phyloP scores from a whole-genome alignment of 805 yeast species.

The Myxozyma monticola region DNA sequence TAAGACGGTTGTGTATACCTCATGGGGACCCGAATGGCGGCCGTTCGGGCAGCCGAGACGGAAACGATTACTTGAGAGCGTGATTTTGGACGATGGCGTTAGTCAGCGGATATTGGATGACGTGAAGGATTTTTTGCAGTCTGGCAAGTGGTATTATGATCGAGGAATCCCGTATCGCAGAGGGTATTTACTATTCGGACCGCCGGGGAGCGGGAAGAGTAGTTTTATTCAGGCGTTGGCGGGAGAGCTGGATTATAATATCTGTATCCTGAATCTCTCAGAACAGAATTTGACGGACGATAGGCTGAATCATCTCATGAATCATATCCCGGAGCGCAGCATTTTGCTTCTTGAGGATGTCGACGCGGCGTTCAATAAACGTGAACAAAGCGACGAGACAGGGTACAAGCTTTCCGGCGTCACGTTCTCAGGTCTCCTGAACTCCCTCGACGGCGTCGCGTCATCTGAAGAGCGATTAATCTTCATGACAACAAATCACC shows the following conservation, averaged over 20 bases:
- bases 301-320: constrained; percentile 90
- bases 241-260: constrained; percentile 92
- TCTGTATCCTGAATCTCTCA: constrained; percentile 86
- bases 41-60: constrained; percentile 95
- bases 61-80: constrained; percentile 81
- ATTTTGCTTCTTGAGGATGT: constrained; percentile 85
- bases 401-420: constrained; percentile 80
- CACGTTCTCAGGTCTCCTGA: constrained; percentile 89
- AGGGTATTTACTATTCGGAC: constrained; percentile 91
- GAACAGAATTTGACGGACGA: constrained; percentile 94
- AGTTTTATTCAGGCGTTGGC: constrained; percentile 95
- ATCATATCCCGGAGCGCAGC: constrained; percentile 89
- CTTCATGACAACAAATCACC: constrained; percentile 98
- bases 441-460: constrained; percentile 96
- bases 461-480: constrained; percentile 95
- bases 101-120: constrained; percentile 66
- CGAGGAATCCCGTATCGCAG: constrained; percentile 97
- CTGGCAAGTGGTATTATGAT: constrained; percentile 89
- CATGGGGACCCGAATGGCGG: constrained; percentile 99
- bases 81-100: constrained; percentile 75
- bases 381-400: constrained; percentile 72
- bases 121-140: constrained; percentile 72
- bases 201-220: constrained; percentile 97
- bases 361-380: constrained; percentile 89
- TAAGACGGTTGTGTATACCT: constrained; percentile 87